Evolutionary conservation across 345 rosid species (phyloP).

Genomic region (Acer saccharum): DNA sequence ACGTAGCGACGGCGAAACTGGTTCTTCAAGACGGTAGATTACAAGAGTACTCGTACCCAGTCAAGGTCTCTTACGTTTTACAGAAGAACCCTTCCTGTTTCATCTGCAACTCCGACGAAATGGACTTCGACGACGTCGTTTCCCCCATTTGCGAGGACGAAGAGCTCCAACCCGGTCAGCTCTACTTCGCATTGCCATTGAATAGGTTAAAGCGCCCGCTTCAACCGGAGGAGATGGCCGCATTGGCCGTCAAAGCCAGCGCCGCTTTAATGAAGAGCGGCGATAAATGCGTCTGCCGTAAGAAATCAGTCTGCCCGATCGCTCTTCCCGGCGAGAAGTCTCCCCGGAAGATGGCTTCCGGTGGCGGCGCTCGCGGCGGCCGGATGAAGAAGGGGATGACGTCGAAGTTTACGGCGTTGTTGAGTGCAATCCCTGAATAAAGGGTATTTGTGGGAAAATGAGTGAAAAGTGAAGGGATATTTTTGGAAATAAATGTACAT

Average conservation of each 20-base stretch:
- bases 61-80: slow-evolving; percentile 73
- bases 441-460: slow-evolving; percentile 20
- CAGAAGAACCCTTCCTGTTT: slow-evolving; percentile 58
- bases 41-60: slow-evolving; percentile 74
- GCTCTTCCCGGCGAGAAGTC: slow-evolving; percentile 31
- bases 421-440: slow-evolving; percentile 79
- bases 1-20: slow-evolving; percentile 77
- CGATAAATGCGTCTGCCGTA: slow-evolving; percentile 45
- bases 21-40: slow-evolving; percentile 76
- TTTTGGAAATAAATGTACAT: slow-evolving; percentile 15
- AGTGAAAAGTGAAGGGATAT: slow-evolving; percentile 3
- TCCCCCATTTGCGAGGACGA: slow-evolving; percentile 68
- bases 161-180: slow-evolving; percentile 80
- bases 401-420: slow-evolving; percentile 51
- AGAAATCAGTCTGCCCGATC: slow-evolving; percentile 38
- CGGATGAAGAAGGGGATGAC: slow-evolving; percentile 35
- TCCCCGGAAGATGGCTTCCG: slow-evolving; percentile 20
- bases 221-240: slow-evolving; percentile 89
- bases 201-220: slow-evolving; percentile 61
- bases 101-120: slow-evolving; percentile 91
- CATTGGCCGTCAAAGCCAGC: slow-evolving; percentile 97
- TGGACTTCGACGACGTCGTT: slow-evolving; percentile 85
- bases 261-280: slow-evolving; percentile 65
- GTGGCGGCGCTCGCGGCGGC: slow-evolving; percentile 24
- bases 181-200: slow-evolving; percentile 84